phyloP scores from a whole-genome alignment of 768 basidiomycete genomes.

The Albatrellus ellisii region DNA sequence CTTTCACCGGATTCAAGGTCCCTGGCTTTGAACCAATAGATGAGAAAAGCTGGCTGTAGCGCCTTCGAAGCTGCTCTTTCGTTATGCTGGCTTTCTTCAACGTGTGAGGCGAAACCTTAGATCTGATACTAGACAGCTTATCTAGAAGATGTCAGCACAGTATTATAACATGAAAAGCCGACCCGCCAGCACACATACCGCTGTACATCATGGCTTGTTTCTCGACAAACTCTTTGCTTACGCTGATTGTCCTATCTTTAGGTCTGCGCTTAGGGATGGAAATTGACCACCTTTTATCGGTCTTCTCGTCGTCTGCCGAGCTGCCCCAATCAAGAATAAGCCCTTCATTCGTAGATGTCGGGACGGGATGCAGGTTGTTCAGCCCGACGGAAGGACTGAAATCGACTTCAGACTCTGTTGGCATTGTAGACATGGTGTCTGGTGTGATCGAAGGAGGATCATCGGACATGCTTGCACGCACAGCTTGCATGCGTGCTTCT shows the following conservation, averaged over 20 bases:
- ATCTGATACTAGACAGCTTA: slow-evolving; percentile 41
- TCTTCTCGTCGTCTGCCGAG: slow-evolving; percentile 37
- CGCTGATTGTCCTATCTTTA: slow-evolving; percentile 33
- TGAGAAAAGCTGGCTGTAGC: slow-evolving; percentile 43
- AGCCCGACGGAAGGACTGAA: slow-evolving; percentile 52
- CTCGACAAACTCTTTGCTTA: slow-evolving; percentile 30
- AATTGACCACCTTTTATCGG: slow-evolving; percentile 50
- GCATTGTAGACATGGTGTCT: slow-evolving; percentile 18
- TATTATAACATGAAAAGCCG: neutral
- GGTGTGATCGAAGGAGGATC: slow-evolving; percentile 19
- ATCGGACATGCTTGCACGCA: slow-evolving; percentile 11
- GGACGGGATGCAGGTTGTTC: slow-evolving; percentile 45
- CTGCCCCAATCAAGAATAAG: slow-evolving; percentile 64
- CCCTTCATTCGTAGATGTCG: slow-evolving; percentile 55
- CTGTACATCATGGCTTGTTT: slow-evolving; percentile 46
- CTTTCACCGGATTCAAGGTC: slow-evolving; percentile 32
- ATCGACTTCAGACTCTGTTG: slow-evolving; percentile 39
- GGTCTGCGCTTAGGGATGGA: slow-evolving; percentile 45
- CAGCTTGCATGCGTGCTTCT: slow-evolving; percentile 43
- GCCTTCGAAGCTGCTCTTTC: slow-evolving; percentile 48
- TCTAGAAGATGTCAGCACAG: slow-evolving; percentile 24
- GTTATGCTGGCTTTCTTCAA: slow-evolving; percentile 52
- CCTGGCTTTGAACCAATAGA: slow-evolving; percentile 20
- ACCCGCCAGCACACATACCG: slow-evolving; percentile 25
- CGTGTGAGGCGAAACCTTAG: slow-evolving; percentile 37